Percentiles rank a stretch among this genome's conserved stretches.
phyloP scores from a whole-genome alignment of 768 basidiomycete genomes.

The Hygrocybe punicea region DNA sequence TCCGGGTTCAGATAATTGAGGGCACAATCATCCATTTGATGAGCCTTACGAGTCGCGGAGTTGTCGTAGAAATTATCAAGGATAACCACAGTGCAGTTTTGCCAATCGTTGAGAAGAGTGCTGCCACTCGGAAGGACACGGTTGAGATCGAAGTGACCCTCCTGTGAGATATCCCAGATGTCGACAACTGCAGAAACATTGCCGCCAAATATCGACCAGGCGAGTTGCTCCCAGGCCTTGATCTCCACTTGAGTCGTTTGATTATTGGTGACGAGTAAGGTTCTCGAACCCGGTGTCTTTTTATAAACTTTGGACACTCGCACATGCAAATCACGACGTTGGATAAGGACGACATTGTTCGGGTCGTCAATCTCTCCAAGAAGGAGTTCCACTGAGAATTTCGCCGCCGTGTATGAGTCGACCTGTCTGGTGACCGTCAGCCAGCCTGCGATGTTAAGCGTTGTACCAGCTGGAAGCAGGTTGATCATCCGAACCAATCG shows the following conservation, averaged over 20 bases:
- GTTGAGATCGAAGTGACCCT: constrained; percentile 2
- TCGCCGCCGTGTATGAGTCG: background rate
- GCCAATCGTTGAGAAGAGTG: background rate
- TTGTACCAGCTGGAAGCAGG: background rate
- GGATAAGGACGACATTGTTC: constrained; percentile 1
- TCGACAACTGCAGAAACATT: background rate
- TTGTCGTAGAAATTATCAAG: constrained; percentile 1
- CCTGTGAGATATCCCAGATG: constrained; percentile 4
- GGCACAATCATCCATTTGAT: background rate
- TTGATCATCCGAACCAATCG: background rate
- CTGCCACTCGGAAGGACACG: background rate
- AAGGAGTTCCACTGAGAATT: constrained; percentile 2
- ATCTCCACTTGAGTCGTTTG: constrained; percentile 1
- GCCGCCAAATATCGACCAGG: background rate
- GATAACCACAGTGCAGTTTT: background rate
- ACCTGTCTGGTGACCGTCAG: background rate
- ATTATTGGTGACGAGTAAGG: background rate
- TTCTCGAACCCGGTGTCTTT: background rate
- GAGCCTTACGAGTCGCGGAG: background rate
- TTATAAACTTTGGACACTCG: constrained; percentile 2
- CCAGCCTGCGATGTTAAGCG: background rate
- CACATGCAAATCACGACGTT: background rate
- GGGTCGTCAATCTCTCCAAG: constrained; percentile 1
- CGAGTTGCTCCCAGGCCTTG: background rate
- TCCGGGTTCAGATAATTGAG: background rate